Percentiles rank a stretch among this genome's conserved stretches.
phyloP scores from a whole-genome alignment of 139 green algal species.

The Micromonas commoda region DNA sequence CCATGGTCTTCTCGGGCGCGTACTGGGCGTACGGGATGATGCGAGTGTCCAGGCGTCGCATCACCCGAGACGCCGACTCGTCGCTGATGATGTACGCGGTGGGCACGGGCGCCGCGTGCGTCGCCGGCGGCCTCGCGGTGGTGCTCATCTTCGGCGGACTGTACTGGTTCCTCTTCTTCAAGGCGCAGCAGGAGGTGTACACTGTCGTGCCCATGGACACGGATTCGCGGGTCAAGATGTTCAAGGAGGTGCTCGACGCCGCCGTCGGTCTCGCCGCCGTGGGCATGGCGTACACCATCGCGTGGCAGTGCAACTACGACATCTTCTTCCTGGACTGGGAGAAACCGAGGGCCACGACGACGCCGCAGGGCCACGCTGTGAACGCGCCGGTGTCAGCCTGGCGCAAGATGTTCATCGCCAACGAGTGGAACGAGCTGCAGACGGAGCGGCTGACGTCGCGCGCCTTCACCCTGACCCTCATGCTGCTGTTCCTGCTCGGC shows the following conservation, averaged over 20 bases:
- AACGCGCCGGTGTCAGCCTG: constrained; percentile 23
- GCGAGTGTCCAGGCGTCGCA: background rate
- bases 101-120: background rate
- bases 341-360: constrained; percentile 20
- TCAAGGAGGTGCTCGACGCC: constrained; percentile 14
- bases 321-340: constrained; percentile 42
- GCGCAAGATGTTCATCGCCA: constrained; percentile 35
- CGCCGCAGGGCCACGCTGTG: background rate
- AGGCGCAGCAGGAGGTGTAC: constrained; percentile 23
- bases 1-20: background rate
- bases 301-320: constrained; percentile 30
- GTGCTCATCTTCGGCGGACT: constrained; percentile 54
- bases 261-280: background rate
- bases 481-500: constrained; percentile 27
- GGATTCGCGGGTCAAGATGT: constrained; percentile 4
- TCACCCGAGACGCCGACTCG: background rate
- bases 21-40: background rate
- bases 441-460: background rate
- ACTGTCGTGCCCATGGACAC: constrained; percentile 26
- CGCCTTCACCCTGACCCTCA: constrained; percentile 1
- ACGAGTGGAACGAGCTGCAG: constrained; percentile 39
- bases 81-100: background rate
- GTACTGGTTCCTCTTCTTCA: constrained; percentile 44
- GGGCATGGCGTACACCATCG: background rate
- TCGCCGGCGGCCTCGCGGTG: constrained; percentile 57